Percentiles rank a stretch among this genome's conserved stretches.
These are phyloP conservation scores for Musa schizocarpa DNA, from an alignment of 176 grass and related monocot genomes.

Conservation along the genomic window DNA sequence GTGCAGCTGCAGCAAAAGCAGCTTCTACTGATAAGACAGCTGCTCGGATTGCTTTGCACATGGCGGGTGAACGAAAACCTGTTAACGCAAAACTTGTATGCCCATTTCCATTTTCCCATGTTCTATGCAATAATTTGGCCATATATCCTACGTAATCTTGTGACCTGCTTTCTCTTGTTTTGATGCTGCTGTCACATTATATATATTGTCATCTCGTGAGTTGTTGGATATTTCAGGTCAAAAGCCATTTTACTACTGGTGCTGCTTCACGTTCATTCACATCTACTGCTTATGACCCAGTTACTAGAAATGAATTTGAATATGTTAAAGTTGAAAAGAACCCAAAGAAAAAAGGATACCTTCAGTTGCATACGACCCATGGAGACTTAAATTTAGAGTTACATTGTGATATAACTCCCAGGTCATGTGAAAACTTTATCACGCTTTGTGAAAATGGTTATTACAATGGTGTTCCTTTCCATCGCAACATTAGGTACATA, in stretches of 20 bases:
- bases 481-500: constrained; percentile 79
- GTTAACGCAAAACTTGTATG: constrained; percentile 89
- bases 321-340: constrained; percentile 91
- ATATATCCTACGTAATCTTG: not conserved
- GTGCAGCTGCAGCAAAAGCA: constrained; percentile 82
- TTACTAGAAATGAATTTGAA: constrained; percentile 82
- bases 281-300: constrained; percentile 87
- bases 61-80: constrained; percentile 72
- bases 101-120: constrained; percentile 6
- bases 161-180: not conserved
- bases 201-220: constrained; percentile 15
- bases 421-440: constrained; percentile 91
- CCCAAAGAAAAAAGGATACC: constrained; percentile 96
- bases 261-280: constrained; percentile 93
- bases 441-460: constrained; percentile 98
- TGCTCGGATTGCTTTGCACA: constrained; percentile 88
- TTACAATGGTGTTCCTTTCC: constrained; percentile 84
- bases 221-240: constrained; percentile 56
- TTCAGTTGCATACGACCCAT: constrained; percentile 90
- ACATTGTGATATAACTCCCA: constrained; percentile 90
- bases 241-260: constrained; percentile 87
- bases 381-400: constrained; percentile 93
- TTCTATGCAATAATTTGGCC: constrained; percentile 9
- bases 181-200: not conserved
- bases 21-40: constrained; percentile 74